These are phyloP conservation scores for Volvox africanus DNA, from an alignment of 139 green algal genomes.

Conservation along the genomic window DNA sequence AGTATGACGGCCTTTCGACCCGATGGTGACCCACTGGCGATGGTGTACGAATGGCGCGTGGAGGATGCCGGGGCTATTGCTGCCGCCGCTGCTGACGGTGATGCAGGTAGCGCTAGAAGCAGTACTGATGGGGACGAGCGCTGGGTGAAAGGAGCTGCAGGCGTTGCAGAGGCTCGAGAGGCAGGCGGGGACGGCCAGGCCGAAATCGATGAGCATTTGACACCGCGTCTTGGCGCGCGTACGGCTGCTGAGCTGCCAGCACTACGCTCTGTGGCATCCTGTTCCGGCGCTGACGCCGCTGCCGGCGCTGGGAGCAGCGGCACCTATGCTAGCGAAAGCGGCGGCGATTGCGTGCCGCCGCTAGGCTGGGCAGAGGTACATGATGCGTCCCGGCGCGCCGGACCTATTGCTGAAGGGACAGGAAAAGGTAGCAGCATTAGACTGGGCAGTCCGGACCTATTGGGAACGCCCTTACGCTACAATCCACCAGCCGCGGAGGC, in stretches of 20 bases:
- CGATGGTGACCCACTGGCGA: slow-evolving; percentile 20
- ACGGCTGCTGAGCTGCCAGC: neutral
- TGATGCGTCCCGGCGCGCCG: neutral
- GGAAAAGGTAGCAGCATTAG: neutral
- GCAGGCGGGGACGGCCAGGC: neutral
- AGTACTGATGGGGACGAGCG: neutral
- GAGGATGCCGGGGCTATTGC: neutral
- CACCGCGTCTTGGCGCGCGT: neutral
- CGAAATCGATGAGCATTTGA: neutral
- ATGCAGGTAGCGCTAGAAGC: neutral
- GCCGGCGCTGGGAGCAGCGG: neutral
- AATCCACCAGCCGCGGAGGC: neutral
- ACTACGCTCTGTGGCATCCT: neutral
- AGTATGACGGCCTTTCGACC: slow-evolving; percentile 34
- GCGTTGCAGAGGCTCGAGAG: neutral
- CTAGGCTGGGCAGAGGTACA: neutral
- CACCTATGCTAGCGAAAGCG: neutral
- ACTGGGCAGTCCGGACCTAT: neutral
- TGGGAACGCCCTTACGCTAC: neutral
- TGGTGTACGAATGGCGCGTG: slow-evolving; percentile 45
- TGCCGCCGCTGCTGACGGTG: neutral
- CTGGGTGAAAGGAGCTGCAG: neutral
- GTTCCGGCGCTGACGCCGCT: neutral
- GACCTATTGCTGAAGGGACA: slow-evolving; percentile 29
- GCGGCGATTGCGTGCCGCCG: neutral